Conservation (phyloP, 2,329 filamentous ascomycete genomes). For the Aaosphaeria arxii region DNA sequence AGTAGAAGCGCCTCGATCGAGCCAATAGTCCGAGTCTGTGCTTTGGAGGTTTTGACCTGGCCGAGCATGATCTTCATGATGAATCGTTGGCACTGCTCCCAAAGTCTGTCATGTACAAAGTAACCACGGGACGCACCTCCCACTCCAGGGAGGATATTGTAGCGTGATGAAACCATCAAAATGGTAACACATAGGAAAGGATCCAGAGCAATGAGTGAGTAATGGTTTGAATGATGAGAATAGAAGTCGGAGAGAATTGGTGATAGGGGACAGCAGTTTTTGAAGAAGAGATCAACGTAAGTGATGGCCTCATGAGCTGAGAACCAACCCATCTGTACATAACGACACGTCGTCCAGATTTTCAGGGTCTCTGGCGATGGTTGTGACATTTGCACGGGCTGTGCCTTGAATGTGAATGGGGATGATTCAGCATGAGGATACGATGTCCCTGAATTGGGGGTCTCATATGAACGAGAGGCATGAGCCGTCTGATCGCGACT, state of each 20-base stretch:
- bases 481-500: conserved; percentile 21
- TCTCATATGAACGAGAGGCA: conserved; percentile 39
- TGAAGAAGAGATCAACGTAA: conserved; percentile 53
- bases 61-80: conserved; percentile 54
- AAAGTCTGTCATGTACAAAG: conserved; percentile 53
- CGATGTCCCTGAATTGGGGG: conserved; percentile 28
- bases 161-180: conserved; percentile 55
- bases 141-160: conserved; percentile 39
- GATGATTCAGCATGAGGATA: conserved; percentile 20
- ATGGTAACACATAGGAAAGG: conserved; percentile 54
- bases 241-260: conserved; percentile 52
- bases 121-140: conserved; percentile 48
- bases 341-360: conserved; percentile 50
- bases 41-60: conserved; percentile 51
- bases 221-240: conserved; percentile 48
- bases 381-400: conserved; percentile 38
- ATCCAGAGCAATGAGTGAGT: conserved; percentile 48
- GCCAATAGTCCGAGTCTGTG: conserved; percentile 50
- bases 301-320: conserved; percentile 53
- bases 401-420: conserved; percentile 31
- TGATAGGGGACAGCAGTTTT: conserved; percentile 51
- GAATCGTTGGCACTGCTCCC: conserved; percentile 54
- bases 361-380: conserved; percentile 40
- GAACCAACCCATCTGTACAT: conserved; percentile 57
- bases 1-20: conserved; percentile 54